A percentile compares a stretch with the other conserved stretches of the same genome.
Evolutionary conservation across 768 basidiomycete genomes (phyloP).

Genomic region (Aureoboletus auriporus): DNA sequence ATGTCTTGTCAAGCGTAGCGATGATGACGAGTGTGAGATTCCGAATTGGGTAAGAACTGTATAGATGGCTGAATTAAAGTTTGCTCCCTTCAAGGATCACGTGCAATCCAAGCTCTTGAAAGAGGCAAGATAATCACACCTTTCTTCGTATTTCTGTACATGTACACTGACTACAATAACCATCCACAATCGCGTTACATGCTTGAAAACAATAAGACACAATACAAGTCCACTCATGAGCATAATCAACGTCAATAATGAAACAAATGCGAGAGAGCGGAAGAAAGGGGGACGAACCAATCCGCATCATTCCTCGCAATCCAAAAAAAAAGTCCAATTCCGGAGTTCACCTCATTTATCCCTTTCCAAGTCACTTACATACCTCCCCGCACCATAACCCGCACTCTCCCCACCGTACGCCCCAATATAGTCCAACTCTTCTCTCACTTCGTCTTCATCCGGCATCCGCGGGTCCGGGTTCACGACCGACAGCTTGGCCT

Average conservation of each 20-base stretch:
- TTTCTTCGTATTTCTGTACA: too few relatives aligned
- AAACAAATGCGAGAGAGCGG: not conserved
- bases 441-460: constrained; percentile 28
- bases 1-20: not conserved
- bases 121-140: too few relatives aligned
- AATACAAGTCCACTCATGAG: constrained; percentile 4
- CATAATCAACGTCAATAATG: constrained; percentile 14
- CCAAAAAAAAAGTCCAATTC: not conserved
- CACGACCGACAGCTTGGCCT: constrained; percentile 21
- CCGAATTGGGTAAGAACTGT: constrained; percentile 19
- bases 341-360: not conserved
- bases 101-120: not conserved
- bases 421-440: constrained; percentile 54
- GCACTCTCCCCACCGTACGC: constrained; percentile 40
- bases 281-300: not conserved
- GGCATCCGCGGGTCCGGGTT: constrained; percentile 24
- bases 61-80: constrained; percentile 26
- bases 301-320: too few relatives aligned
- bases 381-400: constrained; percentile 43
- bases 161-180: too few relatives aligned
- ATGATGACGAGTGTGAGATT: not conserved
- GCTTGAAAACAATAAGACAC: not conserved
- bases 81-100: not conserved
- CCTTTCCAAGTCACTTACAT: constrained; percentile 44
- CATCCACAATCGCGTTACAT: not conserved